Conservation (phyloP, 441 rosid species). For the Arabidopsis hybrid region DNA sequence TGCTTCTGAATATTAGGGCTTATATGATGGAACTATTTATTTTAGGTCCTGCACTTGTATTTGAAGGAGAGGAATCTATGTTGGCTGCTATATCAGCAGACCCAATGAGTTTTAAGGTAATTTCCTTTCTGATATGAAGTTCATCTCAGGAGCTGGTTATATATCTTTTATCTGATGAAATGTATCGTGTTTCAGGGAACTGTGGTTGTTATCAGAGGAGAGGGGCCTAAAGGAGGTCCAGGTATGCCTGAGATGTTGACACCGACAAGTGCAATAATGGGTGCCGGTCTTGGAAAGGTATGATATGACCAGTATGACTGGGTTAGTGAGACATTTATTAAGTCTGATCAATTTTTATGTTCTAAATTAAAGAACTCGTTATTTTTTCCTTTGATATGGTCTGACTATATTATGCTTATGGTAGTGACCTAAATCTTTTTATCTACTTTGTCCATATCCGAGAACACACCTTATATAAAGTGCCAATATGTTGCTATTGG, state of each 20-base stretch:
- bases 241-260: constrained; percentile 99
- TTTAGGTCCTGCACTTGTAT: constrained; percentile 95
- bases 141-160: constrained; percentile 2
- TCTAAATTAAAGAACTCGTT: neutral
- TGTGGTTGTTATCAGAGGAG: constrained; percentile 91
- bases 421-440: constrained; percentile 5
- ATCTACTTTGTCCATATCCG: neutral
- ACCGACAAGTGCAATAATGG: constrained; percentile 99
- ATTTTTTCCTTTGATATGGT: neutral
- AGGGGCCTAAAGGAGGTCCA: constrained; percentile 99
- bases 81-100: constrained; percentile 80
- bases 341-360: constrained; percentile 8
- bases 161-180: constrained; percentile 5
- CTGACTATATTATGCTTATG: constrained; percentile 2
- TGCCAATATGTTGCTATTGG: constrained; percentile 30
- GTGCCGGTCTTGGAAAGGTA: constrained; percentile 99
- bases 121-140: neutral
- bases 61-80: constrained; percentile 98
- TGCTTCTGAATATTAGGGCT: neutral
- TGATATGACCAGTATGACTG: constrained; percentile 26
- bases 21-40: constrained; percentile 28
- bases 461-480: neutral
- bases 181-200: constrained; percentile 63
- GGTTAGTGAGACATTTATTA: neutral
- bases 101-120: constrained; percentile 85